Evolutionary conservation across 352 stramenopile genomes (phyloP).

Genomic region (Aphanomyces invadans): DNA sequence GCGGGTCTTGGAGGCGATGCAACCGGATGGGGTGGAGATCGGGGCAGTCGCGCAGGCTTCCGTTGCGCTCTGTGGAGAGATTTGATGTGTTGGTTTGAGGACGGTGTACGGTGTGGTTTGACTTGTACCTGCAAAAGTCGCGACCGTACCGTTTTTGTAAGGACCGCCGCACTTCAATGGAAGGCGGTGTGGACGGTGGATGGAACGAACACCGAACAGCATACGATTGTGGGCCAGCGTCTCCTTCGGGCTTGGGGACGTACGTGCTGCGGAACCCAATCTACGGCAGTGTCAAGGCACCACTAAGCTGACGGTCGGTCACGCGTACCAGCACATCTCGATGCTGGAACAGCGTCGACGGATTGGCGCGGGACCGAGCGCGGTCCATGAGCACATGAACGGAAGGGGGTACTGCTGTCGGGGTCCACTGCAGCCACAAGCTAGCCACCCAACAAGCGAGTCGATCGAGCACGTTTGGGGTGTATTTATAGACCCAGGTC

Average conservation of each 20-base stretch:
- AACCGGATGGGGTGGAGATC: neutral
- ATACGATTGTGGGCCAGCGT: slow-evolving; percentile 19
- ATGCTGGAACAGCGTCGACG: slow-evolving; percentile 2
- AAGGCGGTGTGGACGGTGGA: neutral
- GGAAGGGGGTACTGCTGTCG: no score
- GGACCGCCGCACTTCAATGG: neutral
- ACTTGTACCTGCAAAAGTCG: slow-evolving; percentile 21
- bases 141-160: slow-evolving; percentile 13
- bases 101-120: no score
- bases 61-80: slow-evolving; percentile 3
- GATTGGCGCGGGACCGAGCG: neutral
- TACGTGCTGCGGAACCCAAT: slow-evolving; percentile 17
- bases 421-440: no score
- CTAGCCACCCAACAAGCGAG: no score
- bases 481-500: no score
- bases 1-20: neutral
- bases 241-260: slow-evolving; percentile 4
- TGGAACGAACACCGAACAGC: neutral
- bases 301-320: no score
- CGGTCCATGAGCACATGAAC: neutral
- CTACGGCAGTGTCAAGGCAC: neutral
- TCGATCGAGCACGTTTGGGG: no score
- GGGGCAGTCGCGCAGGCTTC: neutral
- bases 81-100: neutral
- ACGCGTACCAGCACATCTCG: neutral